Evolutionary conservation across 2,329 filamentous ascomycete species (phyloP), one percentile per base, ranked within the genome.

Genomic region (Zymoseptoria tritici): DNA sequence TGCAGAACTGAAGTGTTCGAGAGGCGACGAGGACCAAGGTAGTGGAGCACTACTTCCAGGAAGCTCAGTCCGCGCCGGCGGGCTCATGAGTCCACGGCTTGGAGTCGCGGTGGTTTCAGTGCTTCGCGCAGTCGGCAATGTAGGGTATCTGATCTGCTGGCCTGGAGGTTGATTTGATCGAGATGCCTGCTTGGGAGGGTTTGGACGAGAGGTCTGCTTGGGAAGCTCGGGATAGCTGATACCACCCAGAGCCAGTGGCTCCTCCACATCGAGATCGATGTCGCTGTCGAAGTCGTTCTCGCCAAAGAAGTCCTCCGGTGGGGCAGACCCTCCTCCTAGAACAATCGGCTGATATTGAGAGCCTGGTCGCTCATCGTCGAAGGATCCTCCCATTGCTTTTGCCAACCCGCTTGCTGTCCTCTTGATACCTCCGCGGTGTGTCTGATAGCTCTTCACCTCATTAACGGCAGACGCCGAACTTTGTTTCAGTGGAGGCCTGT

Each of bases 261-360:
- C 80, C 60, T 89, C 81, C 56, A 85, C 82, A 63, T 91, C 89
- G 22, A 96, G 78, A 58, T 91, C 83, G 20, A 87, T 82, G 66
- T 96, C 91, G 70, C 93, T 89, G 68, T 91, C 90, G 66, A 96
- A 94, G 70, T 96, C 92, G 67, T 93, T 86, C 63, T 91, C 89
- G 61, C 85, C 83, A 63, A 91, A 89, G 61, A 68, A 55, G 46
- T 66, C 64, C n/a, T 63, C 62, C 19, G 63, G 57, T 9, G 52
- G 22, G n/a, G 52, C 52, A 46, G 36, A n/a, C 6, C 36, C 36
- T n/a, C 36, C 36, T 46, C 36, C 36, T 11, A 53, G n/a, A 20
- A 66, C 56, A 36, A 73, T 70, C 16, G 69, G 69, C 53, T 66
- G 63, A 50, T 69, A 61, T 58, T 66, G 65, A 22, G 69, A 68